phyloP scores from a whole-genome alignment of 768 basidiomycete genomes.

The Suillus decipiens region DNA sequence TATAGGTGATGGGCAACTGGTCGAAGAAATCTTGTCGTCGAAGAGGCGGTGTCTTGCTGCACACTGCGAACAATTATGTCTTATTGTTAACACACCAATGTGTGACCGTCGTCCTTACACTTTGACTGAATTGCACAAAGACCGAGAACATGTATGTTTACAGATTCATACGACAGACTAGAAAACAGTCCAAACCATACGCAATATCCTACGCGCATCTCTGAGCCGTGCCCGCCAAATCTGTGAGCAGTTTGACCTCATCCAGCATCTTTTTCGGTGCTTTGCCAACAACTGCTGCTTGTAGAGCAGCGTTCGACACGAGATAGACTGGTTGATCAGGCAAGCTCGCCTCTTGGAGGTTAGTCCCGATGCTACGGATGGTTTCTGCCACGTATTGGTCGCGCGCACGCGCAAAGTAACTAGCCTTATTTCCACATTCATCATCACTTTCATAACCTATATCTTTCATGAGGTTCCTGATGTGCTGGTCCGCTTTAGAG shows the following conservation, averaged over 20 bases:
- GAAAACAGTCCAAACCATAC: neutral
- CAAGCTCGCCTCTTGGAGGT: slow-evolving; percentile 15
- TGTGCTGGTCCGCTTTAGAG: slow-evolving; percentile 38
- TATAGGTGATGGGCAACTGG: neutral
- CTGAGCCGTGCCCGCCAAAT: slow-evolving; percentile 6
- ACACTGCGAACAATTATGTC: neutral
- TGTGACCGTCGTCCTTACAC: neutral
- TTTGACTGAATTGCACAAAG: neutral
- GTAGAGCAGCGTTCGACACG: slow-evolving; percentile 17
- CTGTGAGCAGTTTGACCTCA: slow-evolving; percentile 11
- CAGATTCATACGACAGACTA: neutral
- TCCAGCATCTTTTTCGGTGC: slow-evolving; percentile 5
- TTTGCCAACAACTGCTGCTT: slow-evolving; percentile 5
- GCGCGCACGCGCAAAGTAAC: slow-evolving; percentile 10
- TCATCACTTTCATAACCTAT: slow-evolving; percentile 25
- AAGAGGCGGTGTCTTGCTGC: neutral
- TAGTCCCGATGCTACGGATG: slow-evolving; percentile 11
- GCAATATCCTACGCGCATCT: neutral
- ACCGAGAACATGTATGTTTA: neutral
- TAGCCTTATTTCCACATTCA: slow-evolving; percentile 8
- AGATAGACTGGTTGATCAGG: slow-evolving; percentile 21
- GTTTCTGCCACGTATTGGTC: slow-evolving; percentile 14
- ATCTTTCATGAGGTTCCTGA: slow-evolving; percentile 26
- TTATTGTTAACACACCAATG: neutral
- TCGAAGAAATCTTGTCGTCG: neutral